A percentile compares a stretch with the other conserved stretches of the same genome.
Evolutionary conservation across 495 filamentous ascomycete species (phyloP).

Genomic region (Aspergillus ellipticus): DNA sequence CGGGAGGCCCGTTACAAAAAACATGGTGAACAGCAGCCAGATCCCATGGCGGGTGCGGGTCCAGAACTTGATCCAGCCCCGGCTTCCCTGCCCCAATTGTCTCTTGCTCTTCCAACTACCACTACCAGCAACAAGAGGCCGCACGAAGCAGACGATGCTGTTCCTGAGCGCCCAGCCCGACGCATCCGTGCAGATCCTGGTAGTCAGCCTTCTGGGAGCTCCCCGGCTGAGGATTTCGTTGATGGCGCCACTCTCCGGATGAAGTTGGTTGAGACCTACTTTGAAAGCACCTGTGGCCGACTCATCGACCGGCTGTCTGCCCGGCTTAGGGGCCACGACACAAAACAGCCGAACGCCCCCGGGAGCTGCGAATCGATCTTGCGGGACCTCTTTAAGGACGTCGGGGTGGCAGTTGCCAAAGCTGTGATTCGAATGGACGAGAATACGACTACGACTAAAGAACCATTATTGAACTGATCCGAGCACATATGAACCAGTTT

Average conservation of each 20-base stretch:
- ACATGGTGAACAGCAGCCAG: not conserved
- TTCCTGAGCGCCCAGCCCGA: constrained; percentile 8
- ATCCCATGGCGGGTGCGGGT: not conserved
- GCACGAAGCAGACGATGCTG: constrained; percentile 10
- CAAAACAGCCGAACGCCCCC: constrained; percentile 4
- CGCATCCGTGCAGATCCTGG: constrained; percentile 11
- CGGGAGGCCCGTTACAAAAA: not conserved
- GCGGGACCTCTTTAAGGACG: constrained; percentile 21
- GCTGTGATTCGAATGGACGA: constrained; percentile 17
- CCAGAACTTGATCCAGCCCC: not conserved
- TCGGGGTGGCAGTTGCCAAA: constrained; percentile 14
- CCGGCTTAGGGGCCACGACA: constrained; percentile 10
- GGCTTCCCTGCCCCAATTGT: not conserved
- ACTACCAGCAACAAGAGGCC: constrained; percentile 8
- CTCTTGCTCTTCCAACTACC: not conserved
- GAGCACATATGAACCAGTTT: not conserved
- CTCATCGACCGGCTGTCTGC: constrained; percentile 16
- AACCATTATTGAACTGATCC: not conserved
- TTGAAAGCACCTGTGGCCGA: constrained; percentile 13
- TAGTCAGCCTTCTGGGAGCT: not conserved
- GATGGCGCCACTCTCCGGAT: not conserved
- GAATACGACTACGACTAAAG: not conserved
- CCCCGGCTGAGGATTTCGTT: not conserved
- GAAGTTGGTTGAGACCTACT: constrained; percentile 3
- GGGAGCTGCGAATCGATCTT: constrained; percentile 18